These are phyloP conservation scores for Rosa rugosa DNA, from an alignment of 306 rosid species.

Conservation along the genomic window DNA sequence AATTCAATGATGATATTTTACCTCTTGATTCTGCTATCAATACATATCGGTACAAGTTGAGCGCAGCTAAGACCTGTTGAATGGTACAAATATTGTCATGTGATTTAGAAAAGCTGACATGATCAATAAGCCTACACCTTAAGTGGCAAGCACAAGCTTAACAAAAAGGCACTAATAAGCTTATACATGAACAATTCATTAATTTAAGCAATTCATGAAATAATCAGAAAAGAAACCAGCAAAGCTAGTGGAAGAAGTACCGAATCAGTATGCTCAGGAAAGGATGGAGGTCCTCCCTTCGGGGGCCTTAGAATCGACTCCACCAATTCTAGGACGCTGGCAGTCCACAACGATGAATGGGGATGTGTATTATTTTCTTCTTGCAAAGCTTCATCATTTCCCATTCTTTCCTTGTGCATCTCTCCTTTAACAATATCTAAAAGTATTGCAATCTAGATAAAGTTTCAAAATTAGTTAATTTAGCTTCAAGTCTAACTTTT, in stretches of 20 bases:
- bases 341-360: constrained; percentile 50
- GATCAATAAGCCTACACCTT: neutral
- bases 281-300: constrained; percentile 86
- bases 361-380: constrained; percentile 21
- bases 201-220: constrained; percentile 13
- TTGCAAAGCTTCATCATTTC: constrained; percentile 21
- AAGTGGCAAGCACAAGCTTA: neutral
- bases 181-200: neutral
- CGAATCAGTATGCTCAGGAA: constrained; percentile 81
- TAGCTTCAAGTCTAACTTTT: constrained; percentile 9
- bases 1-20: constrained; percentile 15
- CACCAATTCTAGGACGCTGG: constrained; percentile 63
- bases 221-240: constrained; percentile 11
- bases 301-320: constrained; percentile 70
- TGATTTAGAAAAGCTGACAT: neutral
- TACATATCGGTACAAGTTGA: constrained; percentile 78
- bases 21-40: constrained; percentile 81
- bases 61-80: constrained; percentile 76
- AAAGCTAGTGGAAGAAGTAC: constrained; percentile 41
- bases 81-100: neutral
- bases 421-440: constrained; percentile 65
- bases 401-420: constrained; percentile 52
- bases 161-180: neutral
- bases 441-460: constrained; percentile 68
- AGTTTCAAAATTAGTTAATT: constrained; percentile 30